These are phyloP conservation scores for Phytopythium helicoides DNA, from an alignment of 352 stramenopile species.

Conservation along the genomic window DNA sequence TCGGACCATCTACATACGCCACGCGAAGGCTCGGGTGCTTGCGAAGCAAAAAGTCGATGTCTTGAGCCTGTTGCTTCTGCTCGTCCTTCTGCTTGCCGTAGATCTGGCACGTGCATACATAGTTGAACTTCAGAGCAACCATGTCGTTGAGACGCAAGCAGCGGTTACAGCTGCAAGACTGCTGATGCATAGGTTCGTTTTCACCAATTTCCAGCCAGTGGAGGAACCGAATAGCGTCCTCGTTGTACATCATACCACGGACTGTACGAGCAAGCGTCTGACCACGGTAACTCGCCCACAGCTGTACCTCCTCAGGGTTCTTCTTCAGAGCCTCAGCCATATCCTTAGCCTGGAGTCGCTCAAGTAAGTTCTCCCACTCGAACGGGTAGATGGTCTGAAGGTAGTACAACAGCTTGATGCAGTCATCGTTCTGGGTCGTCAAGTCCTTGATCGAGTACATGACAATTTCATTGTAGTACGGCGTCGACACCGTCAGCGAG, in stretches of 20 bases:
- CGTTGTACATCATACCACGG: slow-evolving; percentile 89
- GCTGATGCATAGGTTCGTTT: slow-evolving; percentile 85
- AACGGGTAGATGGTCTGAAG: slow-evolving; percentile 88
- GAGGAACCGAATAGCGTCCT: slow-evolving; percentile 82
- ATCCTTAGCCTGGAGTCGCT: slow-evolving; percentile 74
- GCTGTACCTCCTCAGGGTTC: slow-evolving; percentile 69
- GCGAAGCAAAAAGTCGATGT: slow-evolving; percentile 74
- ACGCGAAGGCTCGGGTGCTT: slow-evolving; percentile 79
- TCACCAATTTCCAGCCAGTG: slow-evolving; percentile 89
- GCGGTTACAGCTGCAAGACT: slow-evolving; percentile 78
- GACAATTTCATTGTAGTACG: slow-evolving; percentile 90
- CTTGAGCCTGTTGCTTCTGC: slow-evolving; percentile 72
- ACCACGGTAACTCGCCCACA: slow-evolving; percentile 85
- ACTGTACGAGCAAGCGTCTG: slow-evolving; percentile 82
- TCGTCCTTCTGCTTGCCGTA: slow-evolving; percentile 87
- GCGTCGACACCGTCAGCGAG: slow-evolving; percentile 80
- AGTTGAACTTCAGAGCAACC: slow-evolving; percentile 88
- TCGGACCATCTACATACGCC: slow-evolving; percentile 83
- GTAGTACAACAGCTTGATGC: slow-evolving; percentile 97
- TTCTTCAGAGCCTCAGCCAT: slow-evolving; percentile 86
- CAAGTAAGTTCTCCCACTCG: slow-evolving; percentile 84
- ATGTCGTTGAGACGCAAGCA: slow-evolving; percentile 83
- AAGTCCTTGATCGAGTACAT: slow-evolving; percentile 89
- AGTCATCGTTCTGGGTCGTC: slow-evolving; percentile 84
- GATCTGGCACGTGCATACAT: slow-evolving; percentile 87